A percentile compares a stretch with the other conserved stretches of the same genome.
phyloP scores from a whole-genome alignment of 495 filamentous ascomycete species.

The Staphylotrichum longicolle region DNA sequence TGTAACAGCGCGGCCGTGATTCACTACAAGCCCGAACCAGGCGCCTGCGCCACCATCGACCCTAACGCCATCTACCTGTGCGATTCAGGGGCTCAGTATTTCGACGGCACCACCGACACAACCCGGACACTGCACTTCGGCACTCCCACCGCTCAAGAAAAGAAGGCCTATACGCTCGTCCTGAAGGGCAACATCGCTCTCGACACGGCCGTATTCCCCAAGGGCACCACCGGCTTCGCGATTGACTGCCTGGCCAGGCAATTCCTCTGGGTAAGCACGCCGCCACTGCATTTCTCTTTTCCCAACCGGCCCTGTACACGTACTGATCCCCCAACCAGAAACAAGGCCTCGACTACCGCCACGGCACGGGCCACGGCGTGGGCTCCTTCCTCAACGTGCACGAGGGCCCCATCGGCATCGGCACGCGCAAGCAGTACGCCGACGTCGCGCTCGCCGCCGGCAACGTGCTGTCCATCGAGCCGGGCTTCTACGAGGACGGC shows the following conservation, averaged over 20 bases:
- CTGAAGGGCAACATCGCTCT: conserved; percentile 94
- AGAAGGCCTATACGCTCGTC: conserved; percentile 89
- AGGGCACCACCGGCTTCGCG: conserved; percentile 90
- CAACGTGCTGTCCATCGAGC: conserved; percentile 93
- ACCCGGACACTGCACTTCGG: conserved; percentile 94
- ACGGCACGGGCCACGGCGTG: conserved; percentile 96
- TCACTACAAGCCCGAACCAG: conserved; percentile 90
- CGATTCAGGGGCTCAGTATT: conserved; percentile 93
- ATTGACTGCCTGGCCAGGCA: conserved; percentile 88
- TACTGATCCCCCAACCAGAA: conserved; percentile 40
- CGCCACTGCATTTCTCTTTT: not conserved
- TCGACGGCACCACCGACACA: conserved; percentile 95
- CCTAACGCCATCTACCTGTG: conserved; percentile 89
- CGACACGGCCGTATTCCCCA: conserved; percentile 85
- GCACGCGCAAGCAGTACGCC: conserved; percentile 83
- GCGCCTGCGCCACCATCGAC: conserved; percentile 80
- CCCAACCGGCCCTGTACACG: not conserved
- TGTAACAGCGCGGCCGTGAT: conserved; percentile 73
- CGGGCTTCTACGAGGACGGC: conserved; percentile 97
- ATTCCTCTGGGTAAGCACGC: conserved; percentile 69
- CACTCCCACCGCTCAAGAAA: conserved; percentile 78
- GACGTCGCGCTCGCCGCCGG: conserved; percentile 88
- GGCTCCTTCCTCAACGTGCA: conserved; percentile 93
- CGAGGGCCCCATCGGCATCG: conserved; percentile 95
- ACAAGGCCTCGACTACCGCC: conserved; percentile 89